Evolutionary conservation across 2,329 filamentous ascomycete genomes (phyloP).

Genomic region (Aspergillus texensis): DNA sequence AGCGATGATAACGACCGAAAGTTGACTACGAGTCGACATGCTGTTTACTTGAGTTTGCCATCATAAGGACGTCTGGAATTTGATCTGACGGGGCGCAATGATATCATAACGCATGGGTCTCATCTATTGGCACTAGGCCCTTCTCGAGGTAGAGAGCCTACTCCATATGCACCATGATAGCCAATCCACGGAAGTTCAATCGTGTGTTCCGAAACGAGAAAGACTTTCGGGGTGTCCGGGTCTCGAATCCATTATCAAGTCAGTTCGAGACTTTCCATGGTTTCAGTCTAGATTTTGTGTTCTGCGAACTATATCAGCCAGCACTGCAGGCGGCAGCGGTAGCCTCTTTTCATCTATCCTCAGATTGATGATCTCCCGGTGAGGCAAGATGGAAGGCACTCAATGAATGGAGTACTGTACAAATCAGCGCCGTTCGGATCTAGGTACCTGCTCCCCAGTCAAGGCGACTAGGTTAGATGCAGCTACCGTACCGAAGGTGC

Average conservation of each 20-base stretch:
- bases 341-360: not conserved
- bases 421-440: not conserved
- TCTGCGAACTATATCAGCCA: not conserved
- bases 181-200: not conserved
- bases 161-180: not conserved
- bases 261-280: not conserved
- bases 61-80: not conserved
- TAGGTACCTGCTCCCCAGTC: not conserved
- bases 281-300: not conserved
- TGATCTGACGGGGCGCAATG: not conserved
- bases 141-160: not conserved
- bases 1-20: not conserved
- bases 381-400: not conserved
- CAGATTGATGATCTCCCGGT: conserved; percentile 7
- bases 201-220: not conserved
- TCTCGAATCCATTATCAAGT: not conserved
- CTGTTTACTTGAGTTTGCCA: not conserved
- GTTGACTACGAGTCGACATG: not conserved
- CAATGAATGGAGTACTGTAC: not conserved
- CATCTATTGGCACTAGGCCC: not conserved
- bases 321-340: not conserved
- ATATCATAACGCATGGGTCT: not conserved
- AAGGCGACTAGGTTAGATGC: conserved; percentile 3
- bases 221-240: not conserved
- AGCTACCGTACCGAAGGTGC: not conserved